Base-by-base conservation (phyloP, 106 monocot genomes). In the Posidonia australis region DNA sequence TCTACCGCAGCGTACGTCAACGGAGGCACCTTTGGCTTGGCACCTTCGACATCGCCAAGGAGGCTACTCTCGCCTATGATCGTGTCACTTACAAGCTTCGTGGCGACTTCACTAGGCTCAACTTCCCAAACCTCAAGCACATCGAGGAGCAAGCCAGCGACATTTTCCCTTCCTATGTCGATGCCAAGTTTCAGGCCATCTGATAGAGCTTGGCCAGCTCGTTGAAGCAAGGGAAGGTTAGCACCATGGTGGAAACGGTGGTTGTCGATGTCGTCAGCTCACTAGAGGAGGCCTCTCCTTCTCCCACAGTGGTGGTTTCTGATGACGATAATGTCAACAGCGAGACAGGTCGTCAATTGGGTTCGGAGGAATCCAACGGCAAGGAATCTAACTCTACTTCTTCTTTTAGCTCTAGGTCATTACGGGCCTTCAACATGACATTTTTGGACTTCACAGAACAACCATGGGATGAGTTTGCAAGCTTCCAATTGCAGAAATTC, bases 11-110 rank as follows among this genome's bases (percentile, higher is more conserved):
- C 2, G 86, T 86, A 9, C 72, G 86, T 27, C 86, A 87, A 63
- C 70, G 86, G 23, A 82, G 73, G 26, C 67, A 82, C 0, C 70
- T 87, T 19, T 87, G 86, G 86, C 80, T 87, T 56, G 86, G 86
- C 4, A 87, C 59, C 59, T 93, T 89, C 46, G 93, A 93, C 73
- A 83, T 88, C 19, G 88, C 88, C n/a, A 83, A 93, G 56, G 83
- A 88, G 62, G 93, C 93, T 7, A 88, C 93, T 55, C 29, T 83
- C 57, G 88, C 93, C 47, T 93, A 93, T 58, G 93, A 93, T 80
- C 49, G 67, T 43, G 93, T 88, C 27, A 82, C 92, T 9, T 93
- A 72, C 82, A 78, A 80, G 52, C 78, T 93, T 44, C 75, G 92
- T 2, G 92, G 92, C 24, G 92, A 93, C 59, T 68, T 64, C 46